These are phyloP conservation scores for Madurella fahalii DNA, from an alignment of 2,329 filamentous ascomycete genomes.

Conservation along the genomic window DNA sequence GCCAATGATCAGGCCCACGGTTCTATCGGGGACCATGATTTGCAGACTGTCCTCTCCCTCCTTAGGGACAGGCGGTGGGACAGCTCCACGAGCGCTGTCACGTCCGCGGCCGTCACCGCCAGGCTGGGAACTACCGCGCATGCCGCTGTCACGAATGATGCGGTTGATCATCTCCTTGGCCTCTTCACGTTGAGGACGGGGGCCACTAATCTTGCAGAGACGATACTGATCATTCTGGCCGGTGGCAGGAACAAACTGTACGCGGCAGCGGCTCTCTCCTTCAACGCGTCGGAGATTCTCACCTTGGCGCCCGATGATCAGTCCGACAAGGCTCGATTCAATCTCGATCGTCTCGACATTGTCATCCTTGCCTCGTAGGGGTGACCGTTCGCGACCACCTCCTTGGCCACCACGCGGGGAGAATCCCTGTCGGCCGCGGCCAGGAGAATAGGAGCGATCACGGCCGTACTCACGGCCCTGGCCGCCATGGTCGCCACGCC, in stretches of 20 bases:
- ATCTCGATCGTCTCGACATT: constrained; percentile 80
- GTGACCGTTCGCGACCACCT: constrained; percentile 64
- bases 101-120: constrained; percentile 34
- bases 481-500: constrained; percentile 62
- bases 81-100: constrained; percentile 27
- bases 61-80: constrained; percentile 49
- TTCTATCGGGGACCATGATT: constrained; percentile 92
- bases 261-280: constrained; percentile 73
- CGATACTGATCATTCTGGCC: constrained; percentile 68
- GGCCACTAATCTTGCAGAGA: constrained; percentile 81
- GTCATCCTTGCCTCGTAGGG: constrained; percentile 63
- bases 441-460: constrained; percentile 65
- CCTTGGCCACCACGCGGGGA: constrained; percentile 55
- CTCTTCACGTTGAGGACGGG: constrained; percentile 64
- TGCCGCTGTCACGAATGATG: constrained; percentile 82
- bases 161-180: constrained; percentile 80
- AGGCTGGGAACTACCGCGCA: constrained; percentile 42
- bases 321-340: constrained; percentile 78
- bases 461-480: constrained; percentile 51
- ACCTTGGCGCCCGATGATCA: constrained; percentile 87
- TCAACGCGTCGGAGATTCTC: constrained; percentile 87
- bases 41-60: constrained; percentile 84
- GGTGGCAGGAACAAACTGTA: constrained; percentile 79
- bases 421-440: constrained; percentile 48
- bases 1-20: constrained; percentile 90